phyloP scores from a whole-genome alignment of 2,329 filamentous ascomycete species.

The Fusarium neocosmosporiellum region DNA sequence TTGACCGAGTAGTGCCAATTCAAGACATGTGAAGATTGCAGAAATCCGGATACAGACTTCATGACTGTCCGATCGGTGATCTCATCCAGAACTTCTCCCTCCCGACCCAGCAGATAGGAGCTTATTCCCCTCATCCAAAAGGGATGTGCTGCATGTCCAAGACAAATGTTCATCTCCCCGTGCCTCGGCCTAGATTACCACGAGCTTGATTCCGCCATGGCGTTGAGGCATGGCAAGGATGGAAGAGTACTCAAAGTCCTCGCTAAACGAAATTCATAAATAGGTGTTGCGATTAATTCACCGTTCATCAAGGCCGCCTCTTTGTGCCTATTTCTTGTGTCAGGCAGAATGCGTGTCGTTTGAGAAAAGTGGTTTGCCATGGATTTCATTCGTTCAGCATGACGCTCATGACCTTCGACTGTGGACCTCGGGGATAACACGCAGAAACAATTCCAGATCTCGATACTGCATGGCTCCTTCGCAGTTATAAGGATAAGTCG shows the following conservation, averaged over 20 bases:
- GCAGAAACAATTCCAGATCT: background rate
- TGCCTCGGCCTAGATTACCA: conserved; percentile 1
- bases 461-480: background rate
- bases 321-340: background rate
- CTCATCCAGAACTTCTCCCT: conserved; percentile 1
- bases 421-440: background rate
- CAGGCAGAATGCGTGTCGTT: background rate
- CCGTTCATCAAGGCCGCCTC: background rate
- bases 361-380: background rate
- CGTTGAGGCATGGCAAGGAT: background rate
- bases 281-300: too few relatives aligned
- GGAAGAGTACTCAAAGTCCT: background rate
- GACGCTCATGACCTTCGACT: background rate
- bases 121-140: background rate
- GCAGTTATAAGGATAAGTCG: background rate
- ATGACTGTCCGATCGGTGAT: conserved; percentile 9
- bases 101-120: background rate
- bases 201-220: background rate
- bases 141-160: conserved; percentile 1
- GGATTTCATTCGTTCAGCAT: background rate
- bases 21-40: conserved; percentile 28
- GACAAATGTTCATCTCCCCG: background rate
- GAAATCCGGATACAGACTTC: background rate
- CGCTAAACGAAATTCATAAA: background rate
- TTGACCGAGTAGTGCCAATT: background rate